These are phyloP conservation scores for Russula dissimulans DNA, from an alignment of 768 basidiomycete species.

Conservation along the genomic window DNA sequence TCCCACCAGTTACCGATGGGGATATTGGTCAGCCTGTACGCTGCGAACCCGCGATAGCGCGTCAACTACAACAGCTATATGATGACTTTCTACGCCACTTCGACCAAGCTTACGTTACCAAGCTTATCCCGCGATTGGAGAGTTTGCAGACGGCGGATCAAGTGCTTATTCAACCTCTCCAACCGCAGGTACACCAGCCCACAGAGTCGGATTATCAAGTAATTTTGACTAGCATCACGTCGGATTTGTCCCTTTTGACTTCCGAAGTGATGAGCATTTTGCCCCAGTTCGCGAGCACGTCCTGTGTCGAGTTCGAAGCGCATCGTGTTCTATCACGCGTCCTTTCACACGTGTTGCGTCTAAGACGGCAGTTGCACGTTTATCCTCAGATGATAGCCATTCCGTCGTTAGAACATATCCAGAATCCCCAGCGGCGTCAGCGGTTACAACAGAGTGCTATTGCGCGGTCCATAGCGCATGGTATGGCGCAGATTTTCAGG, in stretches of 20 bases:
- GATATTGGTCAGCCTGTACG: background rate
- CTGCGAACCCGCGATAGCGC: constrained; percentile 3
- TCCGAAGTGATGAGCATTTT: constrained; percentile 1
- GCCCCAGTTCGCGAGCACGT: constrained; percentile 1
- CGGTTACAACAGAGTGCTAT: too few relatives aligned
- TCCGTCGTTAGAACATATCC: background rate
- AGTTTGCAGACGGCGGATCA: background rate
- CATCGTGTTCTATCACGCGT: background rate
- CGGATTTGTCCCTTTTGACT: background rate
- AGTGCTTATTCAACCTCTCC: background rate
- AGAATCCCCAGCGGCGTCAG: too few relatives aligned
- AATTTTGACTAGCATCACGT: background rate
- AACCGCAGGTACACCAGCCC: background rate
- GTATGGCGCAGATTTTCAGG: too few relatives aligned
- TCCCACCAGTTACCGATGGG: background rate
- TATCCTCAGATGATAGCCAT: too few relatives aligned
- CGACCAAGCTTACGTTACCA: constrained; percentile 1
- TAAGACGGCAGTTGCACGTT: background rate
- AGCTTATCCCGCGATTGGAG: background rate
- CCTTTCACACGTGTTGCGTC: background rate
- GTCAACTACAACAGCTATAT: constrained; percentile 4
- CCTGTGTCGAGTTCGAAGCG: background rate
- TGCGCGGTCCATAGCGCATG: too few relatives aligned
- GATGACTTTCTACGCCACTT: background rate
- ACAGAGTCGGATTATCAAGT: constrained; percentile 5